Evolutionary conservation across 176 grass and related monocot species (phyloP), one percentile per base, ranked within the genome.

Genomic region (Chloris gayana): DNA sequence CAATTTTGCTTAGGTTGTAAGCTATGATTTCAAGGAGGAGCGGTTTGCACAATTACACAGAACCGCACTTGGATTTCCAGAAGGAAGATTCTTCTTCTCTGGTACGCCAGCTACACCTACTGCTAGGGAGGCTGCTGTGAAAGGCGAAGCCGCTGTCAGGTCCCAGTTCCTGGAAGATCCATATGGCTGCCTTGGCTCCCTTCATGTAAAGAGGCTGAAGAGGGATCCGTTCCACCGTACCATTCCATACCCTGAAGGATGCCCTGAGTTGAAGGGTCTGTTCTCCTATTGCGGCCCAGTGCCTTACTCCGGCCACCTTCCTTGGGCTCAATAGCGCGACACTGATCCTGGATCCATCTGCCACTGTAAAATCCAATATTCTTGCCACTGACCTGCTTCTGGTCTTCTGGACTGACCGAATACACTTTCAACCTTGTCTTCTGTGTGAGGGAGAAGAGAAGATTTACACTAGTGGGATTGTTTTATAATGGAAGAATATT

Each of bases 1-100:
- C 37, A 19, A 18, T 21, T 71, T 72, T 58, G 9, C 64, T 45
- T 64, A 95, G 96, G 92, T 99, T 22, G 84, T 99, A 72, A 99
- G 92, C 64, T 99, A 99, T 83, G 90, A 93, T 86, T 99, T 91
- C 70, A 99, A 99, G 84, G 91, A 89, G 74, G 92, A 93, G 69
- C 89, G 96, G 38, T 99, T 99, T 41, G 79, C 86, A 0, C 88
- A 89, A 17, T 68, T 99, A 79, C 96, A 99, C 49, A 87, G 96
- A 75, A 80, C 82, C 9, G 84, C 90, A 56, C 85, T 99, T 0
- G 85, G 88, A 53, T 99, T 99, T 67, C 96, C 92, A 29, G 92
- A 93, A 91, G 83, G 63, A 35, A 90, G 86, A 49, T 99, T 99
- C 84, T 91, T 93, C 70, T 99, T 88, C 84, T 67, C 72, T 31